phyloP scores from a whole-genome alignment of 768 basidiomycete genomes.

The Cystofilobasidium macerans region DNA sequence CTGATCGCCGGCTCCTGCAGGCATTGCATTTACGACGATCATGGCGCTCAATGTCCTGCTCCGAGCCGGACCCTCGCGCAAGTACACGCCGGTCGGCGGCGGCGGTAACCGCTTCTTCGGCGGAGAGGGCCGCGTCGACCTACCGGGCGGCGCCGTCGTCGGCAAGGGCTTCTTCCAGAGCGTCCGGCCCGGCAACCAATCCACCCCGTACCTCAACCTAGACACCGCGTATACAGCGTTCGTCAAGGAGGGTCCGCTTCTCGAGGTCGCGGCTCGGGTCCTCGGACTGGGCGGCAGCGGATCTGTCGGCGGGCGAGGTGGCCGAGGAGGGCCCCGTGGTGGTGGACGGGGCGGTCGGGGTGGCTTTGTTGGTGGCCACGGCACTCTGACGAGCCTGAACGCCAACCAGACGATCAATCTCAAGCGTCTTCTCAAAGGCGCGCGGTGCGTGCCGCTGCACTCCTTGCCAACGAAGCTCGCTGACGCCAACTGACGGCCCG shows the following conservation, averaged over 20 bases:
- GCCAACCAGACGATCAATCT: slow-evolving; percentile 30
- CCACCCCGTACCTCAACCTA: slow-evolving; percentile 35
- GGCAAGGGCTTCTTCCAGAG: slow-evolving; percentile 39
- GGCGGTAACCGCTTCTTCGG: slow-evolving; percentile 37
- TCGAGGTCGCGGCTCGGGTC: slow-evolving; percentile 35
- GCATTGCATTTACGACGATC: slow-evolving; percentile 25
- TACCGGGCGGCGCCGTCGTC: slow-evolving; percentile 36
- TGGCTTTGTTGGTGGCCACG: slow-evolving; percentile 16
- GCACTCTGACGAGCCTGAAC: neutral
- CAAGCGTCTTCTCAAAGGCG: slow-evolving; percentile 31
- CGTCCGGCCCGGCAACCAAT: slow-evolving; percentile 34
- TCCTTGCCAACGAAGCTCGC: neutral
- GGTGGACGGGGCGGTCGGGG: slow-evolving; percentile 26
- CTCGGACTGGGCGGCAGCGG: slow-evolving; percentile 28
- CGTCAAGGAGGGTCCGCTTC: slow-evolving; percentile 33
- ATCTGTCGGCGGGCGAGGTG: neutral
- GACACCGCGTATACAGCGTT: slow-evolving; percentile 38
- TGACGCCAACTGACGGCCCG: slow-evolving; percentile 28
- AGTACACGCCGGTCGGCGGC: slow-evolving; percentile 34
- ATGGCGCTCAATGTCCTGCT: slow-evolving; percentile 39
- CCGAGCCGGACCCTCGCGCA: slow-evolving; percentile 32
- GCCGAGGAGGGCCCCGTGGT: slow-evolving; percentile 27
- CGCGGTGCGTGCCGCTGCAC: slow-evolving; percentile 11
- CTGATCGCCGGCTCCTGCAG: neutral
- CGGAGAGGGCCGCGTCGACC: slow-evolving; percentile 30